Evolutionary conservation across 345 rosid species (phyloP), one percentile per base, ranked within the genome.

Genomic region (Hibiscus tridactylites): DNA sequence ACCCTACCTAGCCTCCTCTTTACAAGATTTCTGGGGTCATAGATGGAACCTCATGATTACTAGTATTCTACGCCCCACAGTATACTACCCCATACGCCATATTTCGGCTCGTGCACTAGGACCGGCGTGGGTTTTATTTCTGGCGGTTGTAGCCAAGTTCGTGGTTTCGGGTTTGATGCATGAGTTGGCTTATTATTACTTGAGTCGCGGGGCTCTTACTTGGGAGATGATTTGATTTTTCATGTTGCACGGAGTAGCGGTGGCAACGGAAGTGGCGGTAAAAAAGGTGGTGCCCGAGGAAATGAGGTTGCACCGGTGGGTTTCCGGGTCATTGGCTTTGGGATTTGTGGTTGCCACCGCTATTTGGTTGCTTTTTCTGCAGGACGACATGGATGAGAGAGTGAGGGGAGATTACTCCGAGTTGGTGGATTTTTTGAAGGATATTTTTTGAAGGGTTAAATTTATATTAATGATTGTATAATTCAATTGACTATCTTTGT

Each of bases 11-110:
- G n/a, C 93, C 33, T 84, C 91, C 58, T 89, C 96, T 2, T 74
- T 93, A 1, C 98, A 93, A 73, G 93, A 91, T 78, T 93, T 93
- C 42, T 93, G 97, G 97, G 81, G 97, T 33, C 83, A 74, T 0
- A 79, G 98, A 42, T 93, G 98, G 96, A 93, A 89, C 70, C 84
- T 87, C 42, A 82, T 86, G 85, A 90, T 85, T 47, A 72, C 90
- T 0, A 59, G 74, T 7, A 60, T 89, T 29, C 87, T 89, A 35
- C 83, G 91, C 4, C 83, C 84, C 1, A 76, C 92, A 0, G 81
- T 87, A 3, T 87, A 88, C 70, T 9, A 70, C 12, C 96, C 96
- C 0, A 61, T 80, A 2, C 85, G 83, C 7, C 71, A 65, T 15
- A 11, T 73, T 21, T 71, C 35, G 0, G 33, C 67, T 3, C 66